Evolutionary conservation across 75 land plant genomes (phyloP).

Genomic region (Sequoiadendron giganteum): DNA sequence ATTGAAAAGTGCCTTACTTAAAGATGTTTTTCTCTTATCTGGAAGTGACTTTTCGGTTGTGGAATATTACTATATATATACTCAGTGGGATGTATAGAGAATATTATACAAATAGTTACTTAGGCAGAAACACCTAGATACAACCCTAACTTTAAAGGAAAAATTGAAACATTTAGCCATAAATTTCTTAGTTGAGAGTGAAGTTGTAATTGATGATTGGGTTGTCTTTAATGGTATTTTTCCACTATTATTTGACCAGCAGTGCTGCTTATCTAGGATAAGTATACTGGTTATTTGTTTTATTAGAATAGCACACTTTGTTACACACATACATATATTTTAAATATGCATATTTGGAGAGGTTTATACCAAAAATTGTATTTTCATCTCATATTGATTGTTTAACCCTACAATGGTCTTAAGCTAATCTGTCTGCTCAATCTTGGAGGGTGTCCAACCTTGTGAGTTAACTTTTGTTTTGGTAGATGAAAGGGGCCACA

Average conservation of each 20-base stretch:
- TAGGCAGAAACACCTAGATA: too few species aligned
- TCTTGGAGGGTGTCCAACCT: background rate
- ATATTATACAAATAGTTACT: background rate
- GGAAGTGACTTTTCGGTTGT: background rate
- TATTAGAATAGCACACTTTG: background rate
- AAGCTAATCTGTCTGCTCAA: background rate
- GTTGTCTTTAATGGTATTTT: background rate
- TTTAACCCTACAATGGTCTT: background rate
- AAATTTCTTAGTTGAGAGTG: too few species aligned
- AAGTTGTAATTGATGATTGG: background rate
- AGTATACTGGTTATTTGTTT: too few species aligned
- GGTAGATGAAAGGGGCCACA: background rate
- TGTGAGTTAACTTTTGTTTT: background rate
- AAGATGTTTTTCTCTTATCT: background rate
- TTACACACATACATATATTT: background rate
- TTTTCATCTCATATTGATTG: background rate
- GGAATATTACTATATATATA: too few species aligned
- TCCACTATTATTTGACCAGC: background rate
- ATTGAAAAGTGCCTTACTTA: background rate
- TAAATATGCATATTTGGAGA: background rate
- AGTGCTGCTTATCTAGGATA: background rate
- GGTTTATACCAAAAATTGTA: background rate
- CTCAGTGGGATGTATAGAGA: background rate
- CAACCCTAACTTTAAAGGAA: too few species aligned
- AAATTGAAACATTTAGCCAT: too few species aligned